Base-by-base conservation (phyloP, 1,284 basidiomycete species). In the Ceratobasidium sp. region DNA sequence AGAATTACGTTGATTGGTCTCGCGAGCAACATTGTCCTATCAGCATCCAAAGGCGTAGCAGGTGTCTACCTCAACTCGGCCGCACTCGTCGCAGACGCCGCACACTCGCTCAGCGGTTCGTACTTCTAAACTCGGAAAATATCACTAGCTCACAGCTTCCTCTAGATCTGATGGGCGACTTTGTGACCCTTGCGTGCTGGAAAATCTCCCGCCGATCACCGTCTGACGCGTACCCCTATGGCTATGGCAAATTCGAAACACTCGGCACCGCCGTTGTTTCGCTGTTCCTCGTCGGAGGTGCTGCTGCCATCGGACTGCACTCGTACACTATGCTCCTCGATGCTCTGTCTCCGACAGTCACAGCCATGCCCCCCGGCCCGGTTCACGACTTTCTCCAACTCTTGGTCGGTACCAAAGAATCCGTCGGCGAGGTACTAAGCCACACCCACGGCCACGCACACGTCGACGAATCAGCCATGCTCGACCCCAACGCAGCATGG, bases 151-250 rank as follows among this genome's bases (percentile, higher is more conserved):
- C 53, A n/a, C 20, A 13, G 10, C 29, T 35, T 25, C n/a, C 82
- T n/a, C n/a, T n/a, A 85, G 91, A 96, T 79, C 83, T 96, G 27
- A 79, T 96, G 68, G 92, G 92, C 5, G 97, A 99, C 80, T 87
- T 98, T 73, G 93, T 98, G 54, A 96, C 94, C 1, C 84, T 99
- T n/a, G 90, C 93, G 74, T 93, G 91, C 75, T 98, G 95, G 93
- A 87, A 88, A 67, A 85, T 97, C 70, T 94, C 93, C 1, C 86
- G 93, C 68, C 87, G 86, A 75, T 86, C 89, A 20, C 90, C 94
- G 1, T 90, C 89, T 5, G 84, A 83, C 73, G 82, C 79, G 71
- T 96, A 94, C 77, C 94, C 94, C 0, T 91, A 92, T 71, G 94
- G 84, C 3, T 95, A 95, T 76, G 90, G 91, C 73, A 98, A 98